Base-by-base conservation (phyloP, 495 filamentous ascomycete species). In the Haplographium delicatum region DNA sequence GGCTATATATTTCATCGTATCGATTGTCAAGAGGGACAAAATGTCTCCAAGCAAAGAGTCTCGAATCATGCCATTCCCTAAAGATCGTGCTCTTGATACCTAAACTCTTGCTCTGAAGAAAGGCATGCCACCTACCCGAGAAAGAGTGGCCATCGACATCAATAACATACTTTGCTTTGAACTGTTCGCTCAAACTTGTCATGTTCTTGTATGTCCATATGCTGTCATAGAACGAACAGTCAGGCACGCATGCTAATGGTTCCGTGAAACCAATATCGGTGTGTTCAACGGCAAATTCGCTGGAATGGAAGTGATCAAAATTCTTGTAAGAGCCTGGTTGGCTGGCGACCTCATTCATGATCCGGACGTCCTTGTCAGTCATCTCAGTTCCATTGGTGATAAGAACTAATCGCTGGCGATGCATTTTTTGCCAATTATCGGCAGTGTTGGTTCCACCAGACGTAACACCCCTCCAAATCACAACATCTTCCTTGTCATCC, bases 11-110 rank as follows among this genome's bases (percentile, higher is more conserved):
- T 54, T 94, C 88, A 22, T 80, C 72, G 50, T 82, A 91, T 10
- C 80, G 74, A 59, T 83, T 89, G 58, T 91, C 88, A 79, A 91
- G 83, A 2, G 88, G 88, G 13, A 86, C 82, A 56, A 80, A 89
- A 59, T 89, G 85, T 47, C 77, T 76, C 85, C 85, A 88, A 6
- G 81, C 73, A 23, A 84, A 73, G 5, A 89, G 65, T 27, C 85
- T 68, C 31, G 77, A 80, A 56, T 88, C 85, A 51, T 87, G 85
- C 85, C 84, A 88, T 62, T 87, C 85, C n/a, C 79, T 70, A 69
- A 83, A 88, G 26, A 88, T 74, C 8, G 85, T 86, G 3, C 82
- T 78, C 62, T 88, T 88, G 64, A 88, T 71, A 0, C 81, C 80
- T n/a, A 88, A 54, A 20, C 76, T 80, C 45, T 78, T 83, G 50